These are phyloP conservation scores for Blastobotrys persicus DNA, from an alignment of 1,139 yeast species.

Conservation along the genomic window DNA sequence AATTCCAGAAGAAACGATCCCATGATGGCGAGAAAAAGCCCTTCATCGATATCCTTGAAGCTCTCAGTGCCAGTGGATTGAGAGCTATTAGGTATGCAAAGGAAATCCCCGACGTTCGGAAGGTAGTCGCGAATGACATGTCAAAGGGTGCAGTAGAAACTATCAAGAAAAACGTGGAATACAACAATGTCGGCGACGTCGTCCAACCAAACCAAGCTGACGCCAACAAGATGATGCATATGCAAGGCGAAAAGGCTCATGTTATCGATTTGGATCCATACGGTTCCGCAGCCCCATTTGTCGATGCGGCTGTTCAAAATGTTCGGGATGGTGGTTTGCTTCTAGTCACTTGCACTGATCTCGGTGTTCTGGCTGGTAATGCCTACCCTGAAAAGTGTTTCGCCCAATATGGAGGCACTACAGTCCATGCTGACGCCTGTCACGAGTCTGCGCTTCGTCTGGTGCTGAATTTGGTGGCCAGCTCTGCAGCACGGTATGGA, in stretches of 20 bases:
- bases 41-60: slow-evolving; percentile 73
- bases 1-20: slow-evolving; percentile 27
- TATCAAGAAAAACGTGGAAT: slow-evolving; percentile 66
- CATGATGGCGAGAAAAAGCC: slow-evolving; percentile 37
- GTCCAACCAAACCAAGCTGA: slow-evolving; percentile 77
- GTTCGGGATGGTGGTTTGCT: slow-evolving; percentile 79
- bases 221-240: slow-evolving; percentile 77
- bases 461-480: slow-evolving; percentile 70
- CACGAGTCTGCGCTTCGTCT: slow-evolving; percentile 92
- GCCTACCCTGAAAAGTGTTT: slow-evolving; percentile 97
- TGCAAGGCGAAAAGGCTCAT: slow-evolving; percentile 48
- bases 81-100: slow-evolving; percentile 91
- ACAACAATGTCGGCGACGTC: slow-evolving; percentile 54
- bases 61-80: slow-evolving; percentile 90
- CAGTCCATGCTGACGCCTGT: slow-evolving; percentile 74
- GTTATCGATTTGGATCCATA: slow-evolving; percentile 94
- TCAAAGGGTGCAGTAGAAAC: slow-evolving; percentile 83
- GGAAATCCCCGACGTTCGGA: slow-evolving; percentile 72
- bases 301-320: slow-evolving; percentile 84
- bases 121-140: slow-evolving; percentile 84
- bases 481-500: slow-evolving; percentile 87
- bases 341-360: slow-evolving; percentile 91
- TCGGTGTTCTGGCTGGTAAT: slow-evolving; percentile 92
- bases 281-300: slow-evolving; percentile 94
- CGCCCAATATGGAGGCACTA: slow-evolving; percentile 92